Percentiles rank a stretch among this genome's conserved stretches.
Evolutionary conservation across 2,329 filamentous ascomycete species (phyloP).

Genomic region (Davidsoniella virescens): DNA sequence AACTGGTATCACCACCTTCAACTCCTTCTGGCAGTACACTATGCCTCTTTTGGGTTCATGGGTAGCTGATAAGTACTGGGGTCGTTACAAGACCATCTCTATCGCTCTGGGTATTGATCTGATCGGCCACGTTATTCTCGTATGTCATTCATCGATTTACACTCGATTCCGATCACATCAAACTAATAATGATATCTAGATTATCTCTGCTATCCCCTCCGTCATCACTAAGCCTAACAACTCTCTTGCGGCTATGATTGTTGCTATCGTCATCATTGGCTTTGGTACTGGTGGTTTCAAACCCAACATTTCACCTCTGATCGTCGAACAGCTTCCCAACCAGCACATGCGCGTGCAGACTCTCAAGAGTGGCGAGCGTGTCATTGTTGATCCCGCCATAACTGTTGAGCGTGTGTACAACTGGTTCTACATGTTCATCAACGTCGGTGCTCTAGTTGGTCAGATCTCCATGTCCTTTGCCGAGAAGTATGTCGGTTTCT

Average conservation of each 20-base stretch:
- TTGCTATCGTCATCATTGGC: conserved; percentile 36
- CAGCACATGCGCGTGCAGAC: conserved; percentile 38
- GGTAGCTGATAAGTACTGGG: conserved; percentile 40
- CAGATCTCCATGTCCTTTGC: conserved; percentile 55
- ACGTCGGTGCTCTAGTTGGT: conserved; percentile 47
- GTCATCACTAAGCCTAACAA: conserved; percentile 40
- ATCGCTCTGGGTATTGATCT: conserved; percentile 45
- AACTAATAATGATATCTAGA: conserved; percentile 14
- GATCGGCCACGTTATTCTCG: conserved; percentile 48
- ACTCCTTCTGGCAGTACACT: conserved; percentile 43
- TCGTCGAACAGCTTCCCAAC: conserved; percentile 47
- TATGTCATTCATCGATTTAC: conserved; percentile 1
- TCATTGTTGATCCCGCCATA: conserved; percentile 47
- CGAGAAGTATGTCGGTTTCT: conserved; percentile 62
- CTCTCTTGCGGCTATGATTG: conserved; percentile 44
- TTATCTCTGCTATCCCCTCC: conserved; percentile 46
- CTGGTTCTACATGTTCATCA: conserved; percentile 59
- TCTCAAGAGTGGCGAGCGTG: conserved; percentile 38
- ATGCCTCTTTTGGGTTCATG: conserved; percentile 40
- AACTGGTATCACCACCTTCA: conserved; percentile 29
- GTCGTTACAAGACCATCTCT: conserved; percentile 53
- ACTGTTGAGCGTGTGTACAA: conserved; percentile 48
- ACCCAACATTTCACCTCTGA: conserved; percentile 51
- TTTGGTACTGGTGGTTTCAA: conserved; percentile 64
- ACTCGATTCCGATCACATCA: background rate